Conservation (phyloP, 2,329 filamentous ascomycete genomes). For the Colletotrichum sp. region DNA sequence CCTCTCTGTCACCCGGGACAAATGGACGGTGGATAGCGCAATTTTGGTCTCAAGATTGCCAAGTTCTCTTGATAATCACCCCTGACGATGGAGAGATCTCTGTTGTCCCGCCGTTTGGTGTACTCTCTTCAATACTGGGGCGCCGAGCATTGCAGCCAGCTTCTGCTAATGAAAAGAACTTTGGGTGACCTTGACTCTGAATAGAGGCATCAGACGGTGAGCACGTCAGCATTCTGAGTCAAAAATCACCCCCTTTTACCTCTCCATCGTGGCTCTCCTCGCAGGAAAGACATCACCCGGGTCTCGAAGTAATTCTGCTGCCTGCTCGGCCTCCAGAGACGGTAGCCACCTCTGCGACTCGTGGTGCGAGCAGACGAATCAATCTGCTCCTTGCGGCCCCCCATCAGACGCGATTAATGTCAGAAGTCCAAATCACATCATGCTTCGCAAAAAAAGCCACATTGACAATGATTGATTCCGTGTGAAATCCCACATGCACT, state of each 20-base stretch:
- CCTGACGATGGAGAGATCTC: not conserved
- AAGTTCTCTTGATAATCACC: not conserved
- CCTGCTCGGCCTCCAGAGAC: not conserved
- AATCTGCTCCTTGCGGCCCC: not conserved
- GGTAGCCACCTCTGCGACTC: not conserved
- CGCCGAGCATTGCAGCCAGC: not conserved
- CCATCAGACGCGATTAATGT: not conserved
- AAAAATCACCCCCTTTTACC: too few relatives aligned
- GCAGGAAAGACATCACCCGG: not conserved
- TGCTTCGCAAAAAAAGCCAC: not conserved
- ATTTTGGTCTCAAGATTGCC: not conserved
- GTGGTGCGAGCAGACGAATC: not conserved
- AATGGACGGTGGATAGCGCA: not conserved
- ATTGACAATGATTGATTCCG: not conserved
- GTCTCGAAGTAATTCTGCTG: conserved; percentile 9
- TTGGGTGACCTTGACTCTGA: not conserved
- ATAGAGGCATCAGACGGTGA: not conserved
- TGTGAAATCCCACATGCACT: not conserved
- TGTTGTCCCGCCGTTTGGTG: not conserved
- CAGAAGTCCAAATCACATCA: not conserved
- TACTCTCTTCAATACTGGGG: not conserved
- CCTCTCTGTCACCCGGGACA: too few relatives aligned
- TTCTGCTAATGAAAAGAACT: not conserved
- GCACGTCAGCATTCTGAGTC: not conserved
- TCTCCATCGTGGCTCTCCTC: not conserved